These are phyloP conservation scores for Porodaedalea pini DNA, from an alignment of 1,284 basidiomycete genomes.

Conservation along the genomic window DNA sequence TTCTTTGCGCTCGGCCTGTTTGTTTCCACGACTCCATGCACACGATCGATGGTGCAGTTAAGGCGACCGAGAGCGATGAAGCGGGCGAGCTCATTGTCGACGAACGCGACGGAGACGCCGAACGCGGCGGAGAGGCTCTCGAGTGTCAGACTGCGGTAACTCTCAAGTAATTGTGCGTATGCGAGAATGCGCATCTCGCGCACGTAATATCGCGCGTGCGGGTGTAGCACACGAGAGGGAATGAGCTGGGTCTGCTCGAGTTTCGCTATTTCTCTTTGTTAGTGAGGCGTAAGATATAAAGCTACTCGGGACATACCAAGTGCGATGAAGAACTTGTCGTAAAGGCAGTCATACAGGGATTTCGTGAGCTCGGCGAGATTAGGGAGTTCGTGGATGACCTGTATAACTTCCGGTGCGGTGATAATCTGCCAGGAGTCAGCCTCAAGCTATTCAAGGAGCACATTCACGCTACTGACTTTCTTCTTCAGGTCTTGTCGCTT, in stretches of 20 bases:
- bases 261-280: conserved; percentile 49
- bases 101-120: conserved; percentile 85
- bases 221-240: conserved; percentile 81
- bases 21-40: conserved; percentile 92
- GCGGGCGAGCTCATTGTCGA: conserved; percentile 87
- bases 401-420: conserved; percentile 65
- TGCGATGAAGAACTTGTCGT: conserved; percentile 90
- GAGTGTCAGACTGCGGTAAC: conserved; percentile 86
- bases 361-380: conserved; percentile 67
- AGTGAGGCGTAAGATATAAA: conserved; percentile 10
- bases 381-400: conserved; percentile 68
- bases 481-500: conserved; percentile 89
- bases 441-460: background rate
- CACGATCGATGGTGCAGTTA: conserved; percentile 92
- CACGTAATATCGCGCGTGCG: conserved; percentile 88
- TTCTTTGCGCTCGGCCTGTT: conserved; percentile 85
- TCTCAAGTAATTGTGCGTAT: conserved; percentile 89
- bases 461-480: conserved; percentile 52
- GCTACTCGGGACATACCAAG: conserved; percentile 50
- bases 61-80: conserved; percentile 92
- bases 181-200: conserved; percentile 97
- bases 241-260: conserved; percentile 87
- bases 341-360: conserved; percentile 89
- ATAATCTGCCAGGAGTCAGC: conserved; percentile 46
- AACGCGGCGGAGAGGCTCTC: conserved; percentile 87